Percentiles rank a stretch among this genome's conserved stretches.
These are phyloP conservation scores for Mucor circinelloides DNA, from an alignment of 371 early-diverging fungal genomes.

Conservation along the genomic window DNA sequence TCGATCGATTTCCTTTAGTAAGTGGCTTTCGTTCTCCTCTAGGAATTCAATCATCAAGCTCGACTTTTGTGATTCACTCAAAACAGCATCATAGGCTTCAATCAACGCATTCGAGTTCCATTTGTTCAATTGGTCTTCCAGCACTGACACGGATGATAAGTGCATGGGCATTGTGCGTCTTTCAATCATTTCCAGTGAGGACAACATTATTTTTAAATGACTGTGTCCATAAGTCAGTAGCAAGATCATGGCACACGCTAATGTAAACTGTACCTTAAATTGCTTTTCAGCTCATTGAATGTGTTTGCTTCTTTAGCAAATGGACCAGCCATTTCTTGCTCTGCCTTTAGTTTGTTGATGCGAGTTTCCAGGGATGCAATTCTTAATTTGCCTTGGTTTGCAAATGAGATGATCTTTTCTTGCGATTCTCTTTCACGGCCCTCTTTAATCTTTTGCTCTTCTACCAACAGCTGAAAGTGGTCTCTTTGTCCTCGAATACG, in stretches of 20 bases:
- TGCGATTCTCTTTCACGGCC: conserved; percentile 67
- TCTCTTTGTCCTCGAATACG: conserved; percentile 83
- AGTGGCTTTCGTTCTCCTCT: conserved; percentile 53
- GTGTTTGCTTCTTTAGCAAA: conserved; percentile 23
- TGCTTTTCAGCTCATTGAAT: conserved; percentile 16
- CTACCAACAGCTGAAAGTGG: conserved; percentile 70
- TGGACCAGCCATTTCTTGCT: conserved; percentile 27
- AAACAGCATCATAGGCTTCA: conserved; percentile 4
- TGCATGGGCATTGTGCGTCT: not conserved
- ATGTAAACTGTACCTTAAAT: conserved; percentile 6
- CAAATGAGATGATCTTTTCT: conserved; percentile 72
- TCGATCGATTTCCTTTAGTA: conserved; percentile 75
- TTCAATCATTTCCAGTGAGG: conserved; percentile 20
- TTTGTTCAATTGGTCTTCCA: conserved; percentile 16
- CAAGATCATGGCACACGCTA: not conserved
- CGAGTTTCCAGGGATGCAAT: conserved; percentile 58
- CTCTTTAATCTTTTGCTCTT: conserved; percentile 69
- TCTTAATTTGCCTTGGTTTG: conserved; percentile 46
- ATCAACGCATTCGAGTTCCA: conserved; percentile 14
- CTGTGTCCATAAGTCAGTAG: not conserved
- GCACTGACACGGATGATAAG: not conserved
- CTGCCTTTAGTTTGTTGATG: conserved; percentile 51
- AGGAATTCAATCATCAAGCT: conserved; percentile 17
- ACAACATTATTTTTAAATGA: conserved; percentile 1
- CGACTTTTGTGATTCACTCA: conserved; percentile 13